A percentile compares a stretch with the other conserved stretches of the same genome.
These are phyloP conservation scores for Ceratobasidium sp. DNA, from an alignment of 1,284 basidiomycete species.

Conservation along the genomic window DNA sequence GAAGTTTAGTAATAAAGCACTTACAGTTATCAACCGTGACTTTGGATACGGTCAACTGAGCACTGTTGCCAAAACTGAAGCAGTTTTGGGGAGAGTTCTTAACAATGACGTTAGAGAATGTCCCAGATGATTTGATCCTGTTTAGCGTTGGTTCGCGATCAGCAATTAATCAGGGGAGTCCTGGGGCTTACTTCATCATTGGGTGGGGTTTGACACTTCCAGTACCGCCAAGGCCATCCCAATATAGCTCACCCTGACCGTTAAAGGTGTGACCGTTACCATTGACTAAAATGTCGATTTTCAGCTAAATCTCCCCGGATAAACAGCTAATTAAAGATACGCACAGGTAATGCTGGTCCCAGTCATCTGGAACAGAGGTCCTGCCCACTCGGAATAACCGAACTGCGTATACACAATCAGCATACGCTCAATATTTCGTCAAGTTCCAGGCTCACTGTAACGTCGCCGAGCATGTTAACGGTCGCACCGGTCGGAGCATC, in stretches of 20 bases:
- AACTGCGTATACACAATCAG: constrained; percentile 13
- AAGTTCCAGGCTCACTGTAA: background rate
- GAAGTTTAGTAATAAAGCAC: background rate
- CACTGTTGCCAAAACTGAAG: constrained; percentile 38
- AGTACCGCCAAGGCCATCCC: constrained; percentile 60
- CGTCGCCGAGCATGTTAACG: constrained; percentile 25
- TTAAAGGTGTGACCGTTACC: constrained; percentile 62
- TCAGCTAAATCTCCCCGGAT: constrained; percentile 6
- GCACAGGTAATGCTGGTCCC: constrained; percentile 30
- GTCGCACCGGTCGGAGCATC: constrained; percentile 36
- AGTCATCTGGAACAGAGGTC: constrained; percentile 47
- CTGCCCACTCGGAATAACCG: constrained; percentile 20
- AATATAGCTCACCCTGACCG: constrained; percentile 61
- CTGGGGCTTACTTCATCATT: constrained; percentile 52
- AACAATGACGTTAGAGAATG: constrained; percentile 43
- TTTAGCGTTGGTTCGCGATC: constrained; percentile 17
- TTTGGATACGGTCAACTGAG: constrained; percentile 24
- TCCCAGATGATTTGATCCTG: constrained; percentile 44
- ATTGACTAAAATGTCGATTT: constrained; percentile 54
- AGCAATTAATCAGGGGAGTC: background rate
- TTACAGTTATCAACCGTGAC: constrained; percentile 46
- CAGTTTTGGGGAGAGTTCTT: constrained; percentile 44
- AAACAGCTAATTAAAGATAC: background rate
- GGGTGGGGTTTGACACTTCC: constrained; percentile 59
- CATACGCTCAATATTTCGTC: background rate